phyloP scores from a whole-genome alignment of 108 stramenopile genomes.

The Asterionellopsis glacialis region DNA sequence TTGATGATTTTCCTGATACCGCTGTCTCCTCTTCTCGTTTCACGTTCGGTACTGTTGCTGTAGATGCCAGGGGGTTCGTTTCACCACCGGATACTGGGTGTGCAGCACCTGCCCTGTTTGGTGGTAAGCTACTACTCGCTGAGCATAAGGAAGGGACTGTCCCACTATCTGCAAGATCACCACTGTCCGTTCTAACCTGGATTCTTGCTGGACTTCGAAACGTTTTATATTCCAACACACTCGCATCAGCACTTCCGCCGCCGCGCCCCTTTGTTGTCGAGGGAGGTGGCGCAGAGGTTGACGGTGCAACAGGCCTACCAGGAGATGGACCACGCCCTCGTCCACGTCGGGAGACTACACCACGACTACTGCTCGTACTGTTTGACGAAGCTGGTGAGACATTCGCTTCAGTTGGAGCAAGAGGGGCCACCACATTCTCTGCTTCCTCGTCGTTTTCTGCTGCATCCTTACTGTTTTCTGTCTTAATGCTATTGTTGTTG shows the following conservation, averaged over 20 bases:
- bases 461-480: not conserved
- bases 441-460: not conserved
- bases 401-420: not conserved
- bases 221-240: constrained; percentile 42
- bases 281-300: not conserved
- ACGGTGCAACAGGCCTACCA: constrained; percentile 4
- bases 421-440: not conserved
- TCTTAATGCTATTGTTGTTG: not conserved
- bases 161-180: constrained; percentile 9
- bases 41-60: not conserved
- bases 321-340: constrained; percentile 22
- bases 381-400: not conserved
- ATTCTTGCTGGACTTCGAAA: constrained; percentile 32
- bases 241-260: constrained; percentile 8
- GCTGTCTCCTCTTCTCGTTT: not conserved
- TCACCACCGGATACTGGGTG: too few species aligned
- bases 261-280: not conserved
- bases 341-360: constrained; percentile 29
- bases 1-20: constrained; percentile 1
- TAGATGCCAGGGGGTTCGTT: too few species aligned
- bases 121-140: constrained; percentile 8
- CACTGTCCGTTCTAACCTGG: not conserved
- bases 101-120: too few species aligned
- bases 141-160: constrained; percentile 18
- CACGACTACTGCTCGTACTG: constrained; percentile 2